These are phyloP conservation scores for Filosporella fistucella DNA, from an alignment of 495 filamentous ascomycete genomes.

Conservation along the genomic window DNA sequence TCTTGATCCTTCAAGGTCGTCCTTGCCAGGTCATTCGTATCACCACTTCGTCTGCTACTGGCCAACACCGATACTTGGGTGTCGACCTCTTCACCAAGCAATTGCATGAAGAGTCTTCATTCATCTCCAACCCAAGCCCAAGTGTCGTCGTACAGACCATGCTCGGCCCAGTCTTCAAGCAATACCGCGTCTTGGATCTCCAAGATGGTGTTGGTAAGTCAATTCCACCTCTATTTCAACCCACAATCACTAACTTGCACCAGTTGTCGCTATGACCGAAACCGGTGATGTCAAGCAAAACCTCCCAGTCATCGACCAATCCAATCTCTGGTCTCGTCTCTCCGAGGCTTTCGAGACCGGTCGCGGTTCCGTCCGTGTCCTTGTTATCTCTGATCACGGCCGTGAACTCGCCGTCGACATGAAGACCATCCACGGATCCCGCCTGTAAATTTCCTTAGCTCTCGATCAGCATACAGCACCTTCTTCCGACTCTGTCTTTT, in stretches of 20 bases:
- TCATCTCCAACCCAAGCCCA: slow-evolving; percentile 93
- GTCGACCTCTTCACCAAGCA: slow-evolving; percentile 99
- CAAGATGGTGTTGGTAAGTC: slow-evolving; percentile 63
- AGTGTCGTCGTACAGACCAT: slow-evolving; percentile 99
- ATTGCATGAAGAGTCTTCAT: slow-evolving; percentile 97
- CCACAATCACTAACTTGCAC: slow-evolving; percentile 39
- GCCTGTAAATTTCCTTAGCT: slow-evolving; percentile 42
- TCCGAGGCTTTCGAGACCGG: slow-evolving; percentile 84
- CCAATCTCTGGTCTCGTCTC: slow-evolving; percentile 75
- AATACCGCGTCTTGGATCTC: slow-evolving; percentile 98
- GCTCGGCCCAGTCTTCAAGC: slow-evolving; percentile 99
- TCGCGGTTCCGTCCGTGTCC: slow-evolving; percentile 86
- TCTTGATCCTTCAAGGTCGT: slow-evolving; percentile 97
- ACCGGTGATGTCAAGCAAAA: slow-evolving; percentile 94
- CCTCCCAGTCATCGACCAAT: slow-evolving; percentile 90
- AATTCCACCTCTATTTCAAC: neutral
- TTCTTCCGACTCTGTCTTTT: slow-evolving; percentile 11
- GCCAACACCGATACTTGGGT: slow-evolving; percentile 99
- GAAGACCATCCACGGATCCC: slow-evolving; percentile 85
- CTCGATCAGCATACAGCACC: too few relatives aligned
- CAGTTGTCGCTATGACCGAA: slow-evolving; percentile 26
- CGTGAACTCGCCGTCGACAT: slow-evolving; percentile 96
- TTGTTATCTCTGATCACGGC: slow-evolving; percentile 93
- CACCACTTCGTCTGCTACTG: slow-evolving; percentile 94
- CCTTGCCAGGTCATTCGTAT: slow-evolving; percentile 99